Evolutionary conservation across 1,284 basidiomycete species (phyloP).

Genomic region (Tetrapyrgos nigripes): DNA sequence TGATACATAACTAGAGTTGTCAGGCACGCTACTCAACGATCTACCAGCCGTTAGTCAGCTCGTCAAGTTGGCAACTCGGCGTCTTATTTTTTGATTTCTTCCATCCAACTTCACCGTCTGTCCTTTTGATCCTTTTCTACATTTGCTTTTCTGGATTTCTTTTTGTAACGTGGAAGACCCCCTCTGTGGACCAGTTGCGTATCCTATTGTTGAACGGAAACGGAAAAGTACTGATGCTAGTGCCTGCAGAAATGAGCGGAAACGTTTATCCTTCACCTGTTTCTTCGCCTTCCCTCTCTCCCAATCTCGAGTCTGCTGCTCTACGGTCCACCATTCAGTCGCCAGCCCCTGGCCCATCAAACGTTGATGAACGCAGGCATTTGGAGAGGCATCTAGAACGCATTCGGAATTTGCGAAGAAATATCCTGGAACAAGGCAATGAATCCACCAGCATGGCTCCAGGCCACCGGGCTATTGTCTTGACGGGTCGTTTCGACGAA

Average conservation of each 20-base stretch:
- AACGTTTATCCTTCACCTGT: constrained; percentile 33
- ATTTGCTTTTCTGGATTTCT: neutral
- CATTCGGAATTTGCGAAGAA: constrained; percentile 50
- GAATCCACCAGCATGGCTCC: constrained; percentile 30
- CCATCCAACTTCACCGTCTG: constrained; percentile 6
- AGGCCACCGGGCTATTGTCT: constrained; percentile 41
- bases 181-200: neutral
- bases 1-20: neutral
- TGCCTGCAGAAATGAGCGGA: constrained; percentile 18
- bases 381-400: too few species aligned
- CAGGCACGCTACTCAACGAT: neutral
- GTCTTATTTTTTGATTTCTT: neutral
- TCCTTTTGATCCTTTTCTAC: neutral
- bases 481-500: constrained; percentile 32
- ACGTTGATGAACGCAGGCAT: neutral
- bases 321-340: constrained; percentile 1
- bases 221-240: neutral
- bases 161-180: neutral
- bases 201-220: neutral
- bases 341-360: neutral
- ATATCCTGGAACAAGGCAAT: constrained; percentile 25
- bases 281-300: constrained; percentile 24
- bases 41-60: constrained; percentile 1
- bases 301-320: constrained; percentile 18
- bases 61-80: neutral